These are phyloP conservation scores for Nicotiana paniculata DNA, from an alignment of 257 asterid genomes.

Conservation along the genomic window DNA sequence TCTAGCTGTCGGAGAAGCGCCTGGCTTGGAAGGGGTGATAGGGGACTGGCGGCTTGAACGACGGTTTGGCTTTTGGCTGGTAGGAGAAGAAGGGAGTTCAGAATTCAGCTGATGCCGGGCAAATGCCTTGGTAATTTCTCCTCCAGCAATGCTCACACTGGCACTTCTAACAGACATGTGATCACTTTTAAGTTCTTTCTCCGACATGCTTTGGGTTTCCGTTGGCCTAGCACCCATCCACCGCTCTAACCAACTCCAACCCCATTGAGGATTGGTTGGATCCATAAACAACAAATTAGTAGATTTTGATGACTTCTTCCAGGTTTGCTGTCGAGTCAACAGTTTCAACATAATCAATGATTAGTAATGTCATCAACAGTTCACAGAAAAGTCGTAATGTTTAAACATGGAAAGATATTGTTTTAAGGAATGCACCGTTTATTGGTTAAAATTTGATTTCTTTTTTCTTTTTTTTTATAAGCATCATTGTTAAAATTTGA, in stretches of 20 bases:
- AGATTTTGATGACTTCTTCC: slow-evolving; percentile 77
- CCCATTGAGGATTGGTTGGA: slow-evolving; percentile 97
- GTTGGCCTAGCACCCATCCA: slow-evolving; percentile 80
- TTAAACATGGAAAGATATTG: neutral
- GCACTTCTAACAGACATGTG: slow-evolving; percentile 36
- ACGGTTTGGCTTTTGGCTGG: slow-evolving; percentile 35
- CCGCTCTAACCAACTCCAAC: slow-evolving; percentile 98
- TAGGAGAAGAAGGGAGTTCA: slow-evolving; percentile 53
- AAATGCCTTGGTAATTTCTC: slow-evolving; percentile 70
- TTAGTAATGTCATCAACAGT: neutral
- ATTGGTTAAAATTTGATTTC: neutral
- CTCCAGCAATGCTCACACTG: slow-evolving; percentile 25
- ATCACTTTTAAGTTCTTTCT: slow-evolving; percentile 10
- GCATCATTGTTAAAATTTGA: neutral
- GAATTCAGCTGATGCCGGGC: slow-evolving; percentile 82
- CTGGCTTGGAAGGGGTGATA: slow-evolving; percentile 27
- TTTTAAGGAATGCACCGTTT: neutral
- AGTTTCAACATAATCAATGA: neutral
- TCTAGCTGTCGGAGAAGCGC: slow-evolving; percentile 26
- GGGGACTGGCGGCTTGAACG: slow-evolving; percentile 35
- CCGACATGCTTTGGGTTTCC: slow-evolving; percentile 31
- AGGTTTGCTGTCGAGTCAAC: slow-evolving; percentile 55
- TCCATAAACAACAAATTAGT: slow-evolving; percentile 79
- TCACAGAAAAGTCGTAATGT: neutral
- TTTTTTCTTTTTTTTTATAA: neutral